Evolutionary conservation across 441 rosid species (phyloP), one percentile per base, ranked within the genome.

Genomic region (Metrosideros polymorpha): DNA sequence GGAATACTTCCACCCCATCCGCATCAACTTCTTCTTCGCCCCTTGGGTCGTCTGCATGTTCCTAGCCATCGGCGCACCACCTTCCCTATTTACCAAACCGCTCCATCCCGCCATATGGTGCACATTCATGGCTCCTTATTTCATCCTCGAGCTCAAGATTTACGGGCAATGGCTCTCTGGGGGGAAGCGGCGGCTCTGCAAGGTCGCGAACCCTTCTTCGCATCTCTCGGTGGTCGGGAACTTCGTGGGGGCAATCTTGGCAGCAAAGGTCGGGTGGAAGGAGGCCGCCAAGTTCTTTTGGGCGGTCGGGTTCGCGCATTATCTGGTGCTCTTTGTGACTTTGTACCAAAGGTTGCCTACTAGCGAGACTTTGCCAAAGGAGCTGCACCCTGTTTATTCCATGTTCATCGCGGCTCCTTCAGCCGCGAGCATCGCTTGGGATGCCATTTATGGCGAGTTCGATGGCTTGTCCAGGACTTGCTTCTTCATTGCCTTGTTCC

Each of bases 331-430:
- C 86, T 94, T 96, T 77, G 99, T 96, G 50, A 95, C 99, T 27
- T 89, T 96, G 84, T 94, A 96, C 87, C 98, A 96, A 75, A 92
- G 99, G 86, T 83, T 95, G 90, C 99, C 99, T 10, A 97, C 98
- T 2, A 96, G 95, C 84, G 98, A 97, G 89, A 94, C 98, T 13
- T 88, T 96, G 89, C 98, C 98, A 18, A 97, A 96, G 85, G 98
- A 96, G 91, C 92, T 97, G 22, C 99, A 97, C 86, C 99, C 97
- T 47, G 99, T 95, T 45, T 96, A 94, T 88, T 97, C 98, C 22
- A 95, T 95, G 98, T 97, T 97, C 90, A 96, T 97, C 45, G 98
- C 98, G n/a, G 98, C 99, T 6, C 99, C 99, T 4, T 95, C 98
- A 1, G 98, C 99, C 18, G 96, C 99, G 51, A 96, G 98, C 86